phyloP scores from a whole-genome alignment of 352 stramenopile genomes.

The Aphanomyces invadans region DNA sequence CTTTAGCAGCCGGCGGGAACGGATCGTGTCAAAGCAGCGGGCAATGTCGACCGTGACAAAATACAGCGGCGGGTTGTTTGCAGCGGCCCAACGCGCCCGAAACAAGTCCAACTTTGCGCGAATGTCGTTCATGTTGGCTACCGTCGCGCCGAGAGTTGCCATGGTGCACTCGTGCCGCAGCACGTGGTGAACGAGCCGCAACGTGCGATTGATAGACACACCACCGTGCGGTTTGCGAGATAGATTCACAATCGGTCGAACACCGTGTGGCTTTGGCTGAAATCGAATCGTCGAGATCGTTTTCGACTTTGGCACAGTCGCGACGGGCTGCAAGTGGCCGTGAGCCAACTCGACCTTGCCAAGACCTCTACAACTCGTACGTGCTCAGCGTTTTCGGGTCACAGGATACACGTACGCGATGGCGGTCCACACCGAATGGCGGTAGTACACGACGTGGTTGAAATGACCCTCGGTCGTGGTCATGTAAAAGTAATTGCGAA shows the following conservation, averaged over 20 bases:
- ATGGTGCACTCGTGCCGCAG: slow-evolving; percentile 56
- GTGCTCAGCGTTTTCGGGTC: slow-evolving; percentile 36
- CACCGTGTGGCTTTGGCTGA: slow-evolving; percentile 52
- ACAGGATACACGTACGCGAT: slow-evolving; percentile 41
- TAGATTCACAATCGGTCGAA: slow-evolving; percentile 75
- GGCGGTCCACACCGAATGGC: slow-evolving; percentile 52
- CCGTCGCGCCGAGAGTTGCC: slow-evolving; percentile 41
- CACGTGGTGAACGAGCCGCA: slow-evolving; percentile 52
- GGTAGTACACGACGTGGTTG: slow-evolving; percentile 63
- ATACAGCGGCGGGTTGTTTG: slow-evolving; percentile 31
- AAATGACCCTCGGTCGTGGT: slow-evolving; percentile 58
- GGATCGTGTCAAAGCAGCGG: slow-evolving; percentile 75
- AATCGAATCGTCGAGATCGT: slow-evolving; percentile 42
- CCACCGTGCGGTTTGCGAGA: slow-evolving; percentile 25
- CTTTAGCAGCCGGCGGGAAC: slow-evolving; percentile 48
- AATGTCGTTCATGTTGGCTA: slow-evolving; percentile 64
- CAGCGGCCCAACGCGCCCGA: slow-evolving; percentile 22
- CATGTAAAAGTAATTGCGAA: slow-evolving; percentile 66
- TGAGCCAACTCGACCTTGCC: slow-evolving; percentile 44
- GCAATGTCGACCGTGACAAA: slow-evolving; percentile 70
- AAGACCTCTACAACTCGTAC: no score
- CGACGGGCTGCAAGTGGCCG: slow-evolving; percentile 33
- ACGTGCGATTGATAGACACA: slow-evolving; percentile 47
- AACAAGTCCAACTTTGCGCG: slow-evolving; percentile 43
- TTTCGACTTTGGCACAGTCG: background rate